Conservation (phyloP, 192 early-diverging fungal species). For the Gonapodya sp. region DNA sequence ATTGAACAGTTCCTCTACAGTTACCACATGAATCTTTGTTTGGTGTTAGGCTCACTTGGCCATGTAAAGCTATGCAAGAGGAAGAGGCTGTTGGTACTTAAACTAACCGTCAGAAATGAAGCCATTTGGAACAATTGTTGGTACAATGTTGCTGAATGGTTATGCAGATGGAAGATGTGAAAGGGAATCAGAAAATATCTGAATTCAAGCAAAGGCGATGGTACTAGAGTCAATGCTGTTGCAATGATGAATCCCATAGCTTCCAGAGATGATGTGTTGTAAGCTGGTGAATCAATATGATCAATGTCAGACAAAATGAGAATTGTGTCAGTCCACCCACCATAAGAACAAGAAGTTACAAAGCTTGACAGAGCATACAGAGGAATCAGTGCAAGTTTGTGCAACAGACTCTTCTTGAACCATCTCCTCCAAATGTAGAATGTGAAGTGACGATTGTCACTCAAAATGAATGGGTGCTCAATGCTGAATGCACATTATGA, state of each 20-base stretch:
- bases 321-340: conserved; percentile 27
- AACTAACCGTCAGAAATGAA: conserved; percentile 49
- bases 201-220: conserved; percentile 89
- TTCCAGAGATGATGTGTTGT: conserved; percentile 31
- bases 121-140: conserved; percentile 32
- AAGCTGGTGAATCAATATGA: conserved; percentile 20
- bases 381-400: conserved; percentile 55
- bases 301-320: conserved; percentile 11
- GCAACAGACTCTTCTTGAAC: conserved; percentile 40
- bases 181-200: conserved; percentile 90
- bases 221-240: conserved; percentile 59
- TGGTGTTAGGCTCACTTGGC: conserved; percentile 49
- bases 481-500: conserved; percentile 30
- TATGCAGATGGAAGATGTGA: conserved; percentile 58
- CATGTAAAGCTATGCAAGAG: conserved; percentile 65
- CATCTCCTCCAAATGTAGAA: conserved; percentile 91
- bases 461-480: conserved; percentile 87
- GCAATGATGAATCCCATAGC: conserved; percentile 41
- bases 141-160: background rate
- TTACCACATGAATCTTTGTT: conserved; percentile 95
- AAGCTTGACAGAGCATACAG: conserved; percentile 37
- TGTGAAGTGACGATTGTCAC: conserved; percentile 91
- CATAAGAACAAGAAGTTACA: conserved; percentile 26
- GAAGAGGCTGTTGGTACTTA: conserved; percentile 64
- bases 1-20: background rate